These are phyloP conservation scores for Teunomyces funiuensis DNA, from an alignment of 805 yeast genomes.

Conservation along the genomic window DNA sequence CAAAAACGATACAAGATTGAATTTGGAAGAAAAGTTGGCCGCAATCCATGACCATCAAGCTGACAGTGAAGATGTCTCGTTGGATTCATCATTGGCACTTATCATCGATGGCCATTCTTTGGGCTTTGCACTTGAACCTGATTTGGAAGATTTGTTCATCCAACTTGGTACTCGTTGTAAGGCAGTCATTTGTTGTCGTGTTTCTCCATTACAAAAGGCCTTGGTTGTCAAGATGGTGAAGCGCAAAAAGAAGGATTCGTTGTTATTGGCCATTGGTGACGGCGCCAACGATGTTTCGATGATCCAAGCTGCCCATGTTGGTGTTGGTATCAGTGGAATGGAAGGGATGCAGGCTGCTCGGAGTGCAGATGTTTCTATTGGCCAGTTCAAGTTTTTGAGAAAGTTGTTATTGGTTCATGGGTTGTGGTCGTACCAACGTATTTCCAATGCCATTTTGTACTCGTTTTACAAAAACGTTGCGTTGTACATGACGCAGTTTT, in stretches of 20 bases:
- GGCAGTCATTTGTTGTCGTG: slow-evolving; percentile 97
- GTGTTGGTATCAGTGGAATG: slow-evolving; percentile 98
- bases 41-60: slow-evolving; percentile 70
- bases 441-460: slow-evolving; percentile 87
- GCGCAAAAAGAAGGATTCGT: slow-evolving; percentile 65
- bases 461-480: slow-evolving; percentile 96
- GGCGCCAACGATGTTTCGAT: slow-evolving; percentile 99
- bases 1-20: slow-evolving; percentile 71
- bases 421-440: slow-evolving; percentile 95
- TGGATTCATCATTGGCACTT: slow-evolving; percentile 73
- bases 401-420: slow-evolving; percentile 92
- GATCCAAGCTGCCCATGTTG: slow-evolving; percentile 99
- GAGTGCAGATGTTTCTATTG: slow-evolving; percentile 95
- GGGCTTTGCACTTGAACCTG: slow-evolving; percentile 79
- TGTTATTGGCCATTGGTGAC: slow-evolving; percentile 91
- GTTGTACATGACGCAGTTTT: slow-evolving; percentile 95
- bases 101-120: slow-evolving; percentile 94
- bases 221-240: slow-evolving; percentile 93
- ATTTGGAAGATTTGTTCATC: slow-evolving; percentile 73
- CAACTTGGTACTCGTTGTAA: slow-evolving; percentile 84
- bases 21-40: slow-evolving; percentile 69
- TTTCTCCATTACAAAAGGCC: slow-evolving; percentile 96
- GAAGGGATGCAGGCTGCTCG: slow-evolving; percentile 99
- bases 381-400: slow-evolving; percentile 85
- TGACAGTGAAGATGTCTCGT: slow-evolving; percentile 58